Evolutionary conservation across 2,329 filamentous ascomycete species (phyloP).

Genomic region (Colletotrichum costaricense): DNA sequence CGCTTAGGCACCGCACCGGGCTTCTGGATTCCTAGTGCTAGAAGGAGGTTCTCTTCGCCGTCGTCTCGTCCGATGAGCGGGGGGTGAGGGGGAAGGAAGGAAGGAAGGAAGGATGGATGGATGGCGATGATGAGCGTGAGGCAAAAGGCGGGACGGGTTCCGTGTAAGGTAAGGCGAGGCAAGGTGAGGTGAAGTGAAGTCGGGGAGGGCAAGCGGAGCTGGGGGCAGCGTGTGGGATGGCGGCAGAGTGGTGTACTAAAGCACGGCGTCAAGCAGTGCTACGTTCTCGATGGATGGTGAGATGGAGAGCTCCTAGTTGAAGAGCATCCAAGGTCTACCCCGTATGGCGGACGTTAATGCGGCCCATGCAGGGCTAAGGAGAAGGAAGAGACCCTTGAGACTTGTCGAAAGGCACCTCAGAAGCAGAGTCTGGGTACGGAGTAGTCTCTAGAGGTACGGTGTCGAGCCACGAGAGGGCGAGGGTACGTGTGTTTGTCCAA

Average conservation of each 20-base stretch:
- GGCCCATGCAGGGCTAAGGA: conserved; percentile 33
- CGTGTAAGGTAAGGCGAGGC: conserved; percentile 21
- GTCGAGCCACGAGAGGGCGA: conserved; percentile 21
- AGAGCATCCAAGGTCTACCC: conserved; percentile 32
- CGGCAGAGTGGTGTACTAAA: neutral
- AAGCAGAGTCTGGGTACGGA: conserved; percentile 11
- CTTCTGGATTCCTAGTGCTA: conserved; percentile 32
- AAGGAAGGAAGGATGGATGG: conserved; percentile 2
- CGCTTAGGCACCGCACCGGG: conserved; percentile 34
- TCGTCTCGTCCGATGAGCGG: conserved; percentile 21
- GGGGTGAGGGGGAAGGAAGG: conserved; percentile 3
- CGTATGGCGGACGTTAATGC: conserved; percentile 27
- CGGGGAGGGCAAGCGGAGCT: neutral
- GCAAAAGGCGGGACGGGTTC: neutral
- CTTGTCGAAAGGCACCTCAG: neutral
- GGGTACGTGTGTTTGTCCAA: conserved; percentile 29
- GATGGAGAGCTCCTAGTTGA: conserved; percentile 13
- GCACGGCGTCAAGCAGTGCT: conserved; percentile 2
- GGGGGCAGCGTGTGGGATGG: neutral
- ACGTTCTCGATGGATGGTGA: conserved; percentile 1
- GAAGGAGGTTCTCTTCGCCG: conserved; percentile 21
- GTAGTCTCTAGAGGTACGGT: neutral
- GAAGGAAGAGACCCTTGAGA: conserved; percentile 19
- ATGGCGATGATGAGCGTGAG: conserved; percentile 21
- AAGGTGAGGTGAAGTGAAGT: conserved; percentile 6